These are phyloP conservation scores for Amphibolis antarctica DNA, from an alignment of 106 monocot genomes.

Conservation along the genomic window DNA sequence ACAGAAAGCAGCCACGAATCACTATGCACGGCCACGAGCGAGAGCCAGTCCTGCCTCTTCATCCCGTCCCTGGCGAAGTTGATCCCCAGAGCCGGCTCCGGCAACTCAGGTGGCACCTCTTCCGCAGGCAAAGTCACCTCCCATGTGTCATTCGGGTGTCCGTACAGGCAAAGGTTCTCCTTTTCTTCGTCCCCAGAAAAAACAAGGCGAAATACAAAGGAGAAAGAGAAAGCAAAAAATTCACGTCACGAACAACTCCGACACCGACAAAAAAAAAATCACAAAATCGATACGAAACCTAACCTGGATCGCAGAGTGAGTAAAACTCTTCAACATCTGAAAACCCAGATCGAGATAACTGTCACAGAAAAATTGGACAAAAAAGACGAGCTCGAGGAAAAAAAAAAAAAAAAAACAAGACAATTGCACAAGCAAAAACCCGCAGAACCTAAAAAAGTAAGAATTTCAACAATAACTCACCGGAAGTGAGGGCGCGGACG, in stretches of 20 bases:
- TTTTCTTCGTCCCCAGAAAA: constrained; percentile 40
- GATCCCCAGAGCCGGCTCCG: constrained; percentile 92
- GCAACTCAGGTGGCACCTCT: constrained; percentile 95
- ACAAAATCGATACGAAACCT: background rate
- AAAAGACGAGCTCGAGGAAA: too few relatives aligned
- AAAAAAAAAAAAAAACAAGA: too few relatives aligned
- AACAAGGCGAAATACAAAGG: constrained; percentile 3
- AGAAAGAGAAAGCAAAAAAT: too few relatives aligned
- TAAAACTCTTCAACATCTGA: constrained; percentile 89
- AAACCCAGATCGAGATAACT: background rate
- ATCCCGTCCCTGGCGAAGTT: constrained; percentile 97
- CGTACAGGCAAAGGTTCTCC: constrained; percentile 86
- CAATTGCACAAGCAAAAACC: too few relatives aligned
- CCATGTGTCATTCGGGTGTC: constrained; percentile 61
- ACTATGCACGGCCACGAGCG: too few relatives aligned
- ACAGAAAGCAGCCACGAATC: constrained; percentile 96
- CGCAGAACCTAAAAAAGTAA: too few relatives aligned
- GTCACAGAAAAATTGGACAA: background rate
- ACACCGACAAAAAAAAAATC: background rate
- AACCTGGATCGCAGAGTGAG: constrained; percentile 77
- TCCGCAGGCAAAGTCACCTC: constrained; percentile 88
- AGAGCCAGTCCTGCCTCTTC: constrained; percentile 86
- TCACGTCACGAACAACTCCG: too few relatives aligned
- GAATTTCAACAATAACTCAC: constrained; percentile 8
- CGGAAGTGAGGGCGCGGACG: constrained; percentile 71